Evolutionary conservation across 2,329 filamentous ascomycete species (phyloP), one percentile per base, ranked within the genome.

Genomic region (Chaetothyriales sp.): DNA sequence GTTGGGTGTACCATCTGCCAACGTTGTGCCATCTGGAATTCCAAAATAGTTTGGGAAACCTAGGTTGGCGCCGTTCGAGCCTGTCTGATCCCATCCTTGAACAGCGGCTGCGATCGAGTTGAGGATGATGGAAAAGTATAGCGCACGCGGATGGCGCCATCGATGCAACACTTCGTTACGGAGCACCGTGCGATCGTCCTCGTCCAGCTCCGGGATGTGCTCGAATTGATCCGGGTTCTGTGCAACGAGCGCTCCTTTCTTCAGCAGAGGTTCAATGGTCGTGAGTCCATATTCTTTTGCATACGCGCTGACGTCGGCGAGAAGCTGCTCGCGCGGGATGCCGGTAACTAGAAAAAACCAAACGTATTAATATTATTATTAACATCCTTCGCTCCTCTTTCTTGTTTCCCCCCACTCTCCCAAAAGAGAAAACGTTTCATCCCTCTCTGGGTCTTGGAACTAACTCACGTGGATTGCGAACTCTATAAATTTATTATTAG

Each of bases 221-320:
- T 86, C 82, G 63, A 76, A 85, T 28, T 73, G 72, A 7, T 70
- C 69, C 0, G 84, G 84, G 58, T 83, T 79, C 64, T 86, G 83
- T 2, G 86, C 86, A 18, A 89, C 77, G 9, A 90, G 72, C 2
- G 85, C 86, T 33, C 84, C 86, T 60, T 82, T 83, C 49, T 77
- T 73, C 49, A 89, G 73, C 15, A 83, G 63, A 2, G 70, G 67
- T 2, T 79, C 67, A 57, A 83, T 74, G 50, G 83, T 77, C 1
- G 69, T 66, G 22, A 89, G 71, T 20, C 73, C 73, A 58, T 83
- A 77, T 44, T 75, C 68, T 13, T 70, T 69, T 43, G 81, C 82
- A 61, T 62, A 66, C 7, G 54, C 51, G 44, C 65, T 62, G 37
- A 64, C 61, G 48, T 66, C 63, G 7, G 47, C 49, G 2, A 65